Conservation (phyloP, 345 rosid genomes). For the Conringia planisiliqua region DNA sequence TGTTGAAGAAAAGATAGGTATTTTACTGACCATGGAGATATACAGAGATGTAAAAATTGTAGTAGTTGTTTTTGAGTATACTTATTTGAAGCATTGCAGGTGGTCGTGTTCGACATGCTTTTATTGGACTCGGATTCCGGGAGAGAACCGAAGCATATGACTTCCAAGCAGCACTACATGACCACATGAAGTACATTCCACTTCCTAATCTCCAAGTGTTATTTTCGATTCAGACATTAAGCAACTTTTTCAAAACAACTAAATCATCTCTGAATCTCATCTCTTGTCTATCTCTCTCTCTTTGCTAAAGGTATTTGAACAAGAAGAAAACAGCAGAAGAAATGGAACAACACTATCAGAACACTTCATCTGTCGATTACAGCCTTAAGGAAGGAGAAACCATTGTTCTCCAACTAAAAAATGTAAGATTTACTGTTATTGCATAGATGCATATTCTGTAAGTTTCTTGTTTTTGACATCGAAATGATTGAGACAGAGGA, state of each 20-base stretch:
- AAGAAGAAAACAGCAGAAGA: slow-evolving; percentile 97
- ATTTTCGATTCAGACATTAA: neutral
- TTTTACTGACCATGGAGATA: neutral
- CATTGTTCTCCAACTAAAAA: slow-evolving; percentile 36
- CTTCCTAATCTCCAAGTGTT: neutral
- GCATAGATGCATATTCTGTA: neutral
- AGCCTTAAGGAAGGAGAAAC: slow-evolving; percentile 94
- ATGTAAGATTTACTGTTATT: slow-evolving; percentile 12
- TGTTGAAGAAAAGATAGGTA: slow-evolving; percentile 93
- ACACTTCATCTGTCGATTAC: slow-evolving; percentile 68
- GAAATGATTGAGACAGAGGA: slow-evolving; percentile 37
- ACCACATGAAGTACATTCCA: slow-evolving; percentile 73
- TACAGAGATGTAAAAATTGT: neutral
- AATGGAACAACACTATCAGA: slow-evolving; percentile 97
- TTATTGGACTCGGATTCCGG: slow-evolving; percentile 93
- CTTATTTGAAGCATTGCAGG: slow-evolving; percentile 45
- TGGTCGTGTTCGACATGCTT: slow-evolving; percentile 95
- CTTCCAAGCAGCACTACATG: slow-evolving; percentile 97
- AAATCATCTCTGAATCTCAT: neutral
- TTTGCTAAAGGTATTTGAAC: slow-evolving; percentile 65
- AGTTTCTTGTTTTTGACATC: neutral
- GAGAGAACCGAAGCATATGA: slow-evolving; percentile 99
- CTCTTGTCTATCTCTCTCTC: neutral
- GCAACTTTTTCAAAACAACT: neutral
- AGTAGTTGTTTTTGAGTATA: slow-evolving; percentile 10